These are phyloP conservation scores for Botrytis cinerea DNA, from an alignment of 2,329 filamentous ascomycete species.

Conservation along the genomic window DNA sequence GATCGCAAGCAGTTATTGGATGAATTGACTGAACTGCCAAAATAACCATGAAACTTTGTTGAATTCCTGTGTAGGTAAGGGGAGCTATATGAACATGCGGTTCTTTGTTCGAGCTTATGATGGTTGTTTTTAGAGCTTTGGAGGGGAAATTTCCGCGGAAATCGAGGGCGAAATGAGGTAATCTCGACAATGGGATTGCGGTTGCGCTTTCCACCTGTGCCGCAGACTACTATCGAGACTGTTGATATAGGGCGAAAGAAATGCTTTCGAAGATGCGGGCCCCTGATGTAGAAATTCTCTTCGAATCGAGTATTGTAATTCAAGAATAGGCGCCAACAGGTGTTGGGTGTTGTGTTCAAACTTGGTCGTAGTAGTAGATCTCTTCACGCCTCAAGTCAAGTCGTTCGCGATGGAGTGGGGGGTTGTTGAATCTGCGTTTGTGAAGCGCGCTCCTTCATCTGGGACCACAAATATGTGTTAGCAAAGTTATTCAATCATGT, in stretches of 20 bases:
- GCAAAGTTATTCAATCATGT: not conserved
- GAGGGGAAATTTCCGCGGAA: slow-evolving; percentile 8
- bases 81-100: slow-evolving; percentile 6
- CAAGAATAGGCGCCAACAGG: slow-evolving; percentile 17
- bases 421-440: not conserved
- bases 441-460: slow-evolving; percentile 6
- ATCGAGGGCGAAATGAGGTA: slow-evolving; percentile 23
- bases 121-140: slow-evolving; percentile 4
- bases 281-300: not conserved
- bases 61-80: not conserved
- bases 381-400: not conserved
- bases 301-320: not conserved
- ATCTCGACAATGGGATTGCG: slow-evolving; percentile 17
- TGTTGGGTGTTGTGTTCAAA: slow-evolving; percentile 3
- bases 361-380: not conserved
- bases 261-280: not conserved
- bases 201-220: slow-evolving; percentile 17
- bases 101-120: slow-evolving; percentile 17
- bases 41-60: not conserved
- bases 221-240: not conserved
- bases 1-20: slow-evolving; percentile 16
- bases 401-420: slow-evolving; percentile 12
- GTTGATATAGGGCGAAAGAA: not conserved
- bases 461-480: slow-evolving; percentile 16
- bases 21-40: not conserved